Conservation (phyloP, 257 asterid genomes). For the Penstemon barbatus region DNA sequence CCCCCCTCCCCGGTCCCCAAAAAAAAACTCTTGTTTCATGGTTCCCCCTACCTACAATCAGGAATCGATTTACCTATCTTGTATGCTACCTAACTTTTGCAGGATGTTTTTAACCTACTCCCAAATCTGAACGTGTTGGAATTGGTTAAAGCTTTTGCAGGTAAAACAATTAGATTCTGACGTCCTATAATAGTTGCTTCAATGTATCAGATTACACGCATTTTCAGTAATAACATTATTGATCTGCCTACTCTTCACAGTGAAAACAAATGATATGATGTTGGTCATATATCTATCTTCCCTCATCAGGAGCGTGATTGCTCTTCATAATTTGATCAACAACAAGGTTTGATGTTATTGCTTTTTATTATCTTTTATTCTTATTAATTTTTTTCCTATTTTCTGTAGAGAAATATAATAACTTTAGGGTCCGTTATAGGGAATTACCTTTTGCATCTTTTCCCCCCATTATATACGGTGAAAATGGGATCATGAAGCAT, state of each 20-base stretch:
- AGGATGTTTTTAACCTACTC: conserved; percentile 89
- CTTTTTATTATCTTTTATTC: neutral
- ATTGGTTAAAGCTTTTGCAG: conserved; percentile 80
- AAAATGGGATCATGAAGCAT: no score
- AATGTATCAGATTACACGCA: neutral
- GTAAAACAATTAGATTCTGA: conserved; percentile 34
- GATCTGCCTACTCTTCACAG: conserved; percentile 41
- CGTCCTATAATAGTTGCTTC: neutral
- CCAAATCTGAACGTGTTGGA: conserved; percentile 89
- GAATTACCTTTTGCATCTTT: no score
- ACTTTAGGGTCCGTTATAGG: no score
- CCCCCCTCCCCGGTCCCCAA: neutral
- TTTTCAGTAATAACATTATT: conserved; percentile 1
- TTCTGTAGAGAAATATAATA: no score
- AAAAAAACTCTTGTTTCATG: neutral
- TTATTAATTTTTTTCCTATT: neutral
- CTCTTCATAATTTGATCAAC: conserved; percentile 90
- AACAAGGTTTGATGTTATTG: conserved; percentile 66
- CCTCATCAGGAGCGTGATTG: conserved; percentile 87
- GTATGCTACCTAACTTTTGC: conserved; percentile 33
- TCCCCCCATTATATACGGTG: no score
- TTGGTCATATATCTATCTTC: conserved; percentile 91
- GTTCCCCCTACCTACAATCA: neutral
- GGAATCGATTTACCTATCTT: conserved; percentile 5
- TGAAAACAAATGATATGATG: conserved; percentile 97